phyloP scores from a whole-genome alignment of 345 rosid species.

The rapeseed (Brassica napus) region DNA sequence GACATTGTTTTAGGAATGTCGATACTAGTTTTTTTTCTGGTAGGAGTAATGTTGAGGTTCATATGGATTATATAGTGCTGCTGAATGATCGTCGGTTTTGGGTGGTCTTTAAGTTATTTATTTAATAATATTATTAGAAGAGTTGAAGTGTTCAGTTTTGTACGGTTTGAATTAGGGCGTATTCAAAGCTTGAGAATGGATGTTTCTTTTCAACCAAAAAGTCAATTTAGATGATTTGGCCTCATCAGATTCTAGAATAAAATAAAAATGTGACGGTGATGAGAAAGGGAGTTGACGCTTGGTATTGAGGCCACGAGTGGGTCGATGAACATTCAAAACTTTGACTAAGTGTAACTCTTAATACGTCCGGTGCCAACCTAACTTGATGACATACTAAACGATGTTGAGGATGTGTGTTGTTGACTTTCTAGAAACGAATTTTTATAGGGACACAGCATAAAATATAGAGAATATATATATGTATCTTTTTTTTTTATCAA shows the following conservation, averaged over 20 bases:
- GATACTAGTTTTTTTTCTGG: background rate
- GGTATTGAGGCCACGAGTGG: background rate
- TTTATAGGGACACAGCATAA: too few relatives aligned
- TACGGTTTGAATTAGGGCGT: background rate
- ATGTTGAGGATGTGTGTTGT: background rate
- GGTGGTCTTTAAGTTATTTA: background rate
- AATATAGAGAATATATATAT: too few relatives aligned
- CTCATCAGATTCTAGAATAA: background rate
- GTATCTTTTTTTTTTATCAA: too few relatives aligned
- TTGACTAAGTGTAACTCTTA: conserved; percentile 24
- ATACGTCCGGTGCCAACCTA: background rate
- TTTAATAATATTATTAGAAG: background rate
- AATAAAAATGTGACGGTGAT: background rate
- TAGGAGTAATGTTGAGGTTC: conserved; percentile 7
- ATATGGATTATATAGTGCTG: conserved; percentile 12
- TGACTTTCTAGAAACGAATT: background rate
- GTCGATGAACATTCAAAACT: conserved; percentile 6
- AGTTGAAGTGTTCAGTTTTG: conserved; percentile 33
- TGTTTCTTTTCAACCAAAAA: background rate
- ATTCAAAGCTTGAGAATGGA: conserved; percentile 7
- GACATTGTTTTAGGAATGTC: conserved; percentile 31
- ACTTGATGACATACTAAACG: background rate
- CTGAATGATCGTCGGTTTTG: background rate
- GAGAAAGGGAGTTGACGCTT: background rate
- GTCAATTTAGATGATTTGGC: conserved; percentile 12